Base-by-base conservation (phyloP, 1,284 basidiomycete genomes). In the Vanrija humicola region DNA sequence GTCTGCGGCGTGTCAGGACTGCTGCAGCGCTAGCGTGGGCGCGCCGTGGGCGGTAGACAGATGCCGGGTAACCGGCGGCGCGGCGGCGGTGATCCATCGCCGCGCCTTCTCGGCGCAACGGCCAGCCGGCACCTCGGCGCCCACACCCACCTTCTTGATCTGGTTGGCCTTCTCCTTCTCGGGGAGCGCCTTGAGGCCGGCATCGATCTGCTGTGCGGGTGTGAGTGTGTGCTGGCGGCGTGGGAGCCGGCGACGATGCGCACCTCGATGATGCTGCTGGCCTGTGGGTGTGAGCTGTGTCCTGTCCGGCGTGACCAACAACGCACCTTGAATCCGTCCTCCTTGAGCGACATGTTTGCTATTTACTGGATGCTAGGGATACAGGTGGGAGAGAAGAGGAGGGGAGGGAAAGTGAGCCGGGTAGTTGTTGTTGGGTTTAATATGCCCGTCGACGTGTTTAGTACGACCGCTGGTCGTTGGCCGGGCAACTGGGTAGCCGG, bases 141-240 rank as follows among this genome's bases (percentile, higher is more conserved):
- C 14, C 3, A 14, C 3, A 40, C 67, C 48, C 39, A 88, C 91
- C 86, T 93, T 94, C 78, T 93, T 92, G 59, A 94, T 85, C 75
- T 89, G 85, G 42, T 81, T 78, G 69, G 86, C 82, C 79, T 85
- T 90, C 78, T 95, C 87, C 56, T 81, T 78, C 50, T 89, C 87
- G 51, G 79, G 82, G 79, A 84, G 84, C 55, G 76, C 75, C 43
- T 80, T 79, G 69, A 94, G 87, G 16, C 83, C 82, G n/a, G 78
- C 61, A 43, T 81, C 79, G 67, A 96, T 83, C 46, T 76, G 50
- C 73, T 75, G 46, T 16, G 44, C 19, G 4, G 15, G 28, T 52
- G 14, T 23, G 18, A 14, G 12, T 18, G 21, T 23, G 21, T 23
- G 21, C 21, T 2, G 21, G n/a, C 19, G 28, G n/a, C 19, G 28